Base-by-base conservation (phyloP, 2,329 filamentous ascomycete species). In the Xylaria sp. region DNA sequence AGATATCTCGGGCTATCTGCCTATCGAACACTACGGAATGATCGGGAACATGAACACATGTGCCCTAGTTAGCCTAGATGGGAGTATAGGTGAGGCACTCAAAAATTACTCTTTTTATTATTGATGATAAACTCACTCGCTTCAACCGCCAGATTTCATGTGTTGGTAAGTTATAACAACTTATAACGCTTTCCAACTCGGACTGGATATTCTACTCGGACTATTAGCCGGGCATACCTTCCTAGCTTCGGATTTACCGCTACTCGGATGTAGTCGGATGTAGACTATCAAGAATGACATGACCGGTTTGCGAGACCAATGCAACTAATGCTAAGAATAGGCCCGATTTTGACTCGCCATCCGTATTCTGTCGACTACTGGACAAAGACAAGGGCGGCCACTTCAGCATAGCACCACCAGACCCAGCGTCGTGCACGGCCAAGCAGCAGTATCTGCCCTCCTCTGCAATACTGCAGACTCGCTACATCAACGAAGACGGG, bases 1-100 rank as follows among this genome's bases (percentile, higher is more conserved):
- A 68, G 74, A 78, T 52, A 61, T 54, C 68, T 68, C 74, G 20
- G 87, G 86, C 39, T 89, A 88, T 74, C 82, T 88, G 34, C 86
- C 87, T 56, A 92, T 93, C 72, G 91, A 94, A 77, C 88, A 94
- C 79, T 94, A 94, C 84, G 92, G 92, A 65, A 86, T 94, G 80
- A 92, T 94, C 74, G 92, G 92, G 28, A 93, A 94, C 76, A 93
- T 94, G 91, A 87, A 90, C 75, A 94, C 91, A 0, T 92, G 90
- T 81, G 91, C 91, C 15, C 82, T 93, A n/a, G 86, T 92, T 25
- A 91, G 90, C 72, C 91, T 92, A 76, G 89, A 91, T 75, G 91
- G 91, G 28, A 91, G 90, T 72, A 80, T 94, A 66, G 76, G 77
- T 78, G 72, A 50, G 72, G 39, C n/a, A 39, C 54, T 50, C 37